Evolutionary conservation across 129 eudicot genomes (phyloP).

Genomic region (Flaveria linearis): DNA sequence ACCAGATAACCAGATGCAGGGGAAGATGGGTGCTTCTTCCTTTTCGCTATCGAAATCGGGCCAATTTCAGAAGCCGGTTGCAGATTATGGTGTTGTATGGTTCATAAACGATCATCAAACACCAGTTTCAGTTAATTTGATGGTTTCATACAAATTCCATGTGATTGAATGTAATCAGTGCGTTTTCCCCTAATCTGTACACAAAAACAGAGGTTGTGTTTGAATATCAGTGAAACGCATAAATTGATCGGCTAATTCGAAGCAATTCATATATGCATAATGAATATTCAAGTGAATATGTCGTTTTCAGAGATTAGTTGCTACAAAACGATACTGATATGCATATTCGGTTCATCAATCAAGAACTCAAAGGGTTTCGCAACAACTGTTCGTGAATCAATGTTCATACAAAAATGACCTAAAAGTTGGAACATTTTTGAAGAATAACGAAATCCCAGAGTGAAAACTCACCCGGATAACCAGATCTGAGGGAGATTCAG

Average conservation of each 20-base stretch:
- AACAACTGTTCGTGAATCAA: no score
- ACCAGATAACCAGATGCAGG: no score
- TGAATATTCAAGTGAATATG: no score
- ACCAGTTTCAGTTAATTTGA: conserved; percentile 7
- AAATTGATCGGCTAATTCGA: background rate
- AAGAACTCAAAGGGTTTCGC: no score
- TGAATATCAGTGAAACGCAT: background rate
- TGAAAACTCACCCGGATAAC: conserved; percentile 40
- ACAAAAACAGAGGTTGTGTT: conserved; percentile 20
- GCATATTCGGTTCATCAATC: no score
- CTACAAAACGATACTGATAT: no score
- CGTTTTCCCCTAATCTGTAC: conserved; percentile 26
- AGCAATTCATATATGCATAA: no score
- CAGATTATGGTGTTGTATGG: background rate
- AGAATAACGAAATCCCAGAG: conserved; percentile 6
- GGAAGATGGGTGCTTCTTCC: no score
- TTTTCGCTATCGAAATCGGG: no score
- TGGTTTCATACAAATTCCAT: background rate
- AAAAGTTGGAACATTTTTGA: background rate
- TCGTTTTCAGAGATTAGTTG: no score
- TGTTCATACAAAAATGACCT: background rate
- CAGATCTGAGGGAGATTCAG: conserved; percentile 40
- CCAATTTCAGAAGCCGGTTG: no score
- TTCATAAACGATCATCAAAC: conserved; percentile 38
- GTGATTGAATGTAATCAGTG: conserved; percentile 20